Percentiles rank a stretch among this genome's conserved stretches.
Evolutionary conservation across 495 filamentous ascomycete species (phyloP).

Genomic region (Penicillium desertorum): DNA sequence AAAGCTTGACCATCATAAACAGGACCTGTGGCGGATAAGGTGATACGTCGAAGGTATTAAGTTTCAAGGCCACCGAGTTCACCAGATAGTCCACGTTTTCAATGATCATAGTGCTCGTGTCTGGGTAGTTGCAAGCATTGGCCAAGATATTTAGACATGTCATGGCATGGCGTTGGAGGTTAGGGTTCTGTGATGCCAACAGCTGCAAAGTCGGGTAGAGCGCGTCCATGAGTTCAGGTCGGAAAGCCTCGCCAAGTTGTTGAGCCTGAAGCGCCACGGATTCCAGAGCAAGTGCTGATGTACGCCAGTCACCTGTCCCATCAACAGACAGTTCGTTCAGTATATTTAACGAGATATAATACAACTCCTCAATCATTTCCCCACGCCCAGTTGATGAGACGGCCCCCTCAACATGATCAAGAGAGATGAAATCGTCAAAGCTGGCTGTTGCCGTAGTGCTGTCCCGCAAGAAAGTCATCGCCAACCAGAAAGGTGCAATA

Average conservation of each 20-base stretch:
- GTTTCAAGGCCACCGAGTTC: constrained; percentile 82
- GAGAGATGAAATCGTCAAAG: constrained; percentile 64
- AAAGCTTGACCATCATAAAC: constrained; percentile 89
- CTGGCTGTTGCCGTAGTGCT: constrained; percentile 43
- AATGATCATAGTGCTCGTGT: constrained; percentile 75
- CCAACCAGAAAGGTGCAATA: constrained; percentile 79
- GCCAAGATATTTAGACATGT: constrained; percentile 79
- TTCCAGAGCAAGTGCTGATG: constrained; percentile 70
- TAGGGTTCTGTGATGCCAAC: constrained; percentile 68
- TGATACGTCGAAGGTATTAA: constrained; percentile 89
- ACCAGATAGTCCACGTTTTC: constrained; percentile 96
- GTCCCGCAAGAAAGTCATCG: constrained; percentile 65
- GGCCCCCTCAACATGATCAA: constrained; percentile 39
- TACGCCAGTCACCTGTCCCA: constrained; percentile 63
- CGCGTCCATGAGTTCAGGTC: constrained; percentile 83
- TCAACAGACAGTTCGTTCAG: constrained; percentile 53
- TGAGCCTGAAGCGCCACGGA: constrained; percentile 69
- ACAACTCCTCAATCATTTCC: constrained; percentile 72
- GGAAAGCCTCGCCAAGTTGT: constrained; percentile 66
- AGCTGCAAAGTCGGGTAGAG: constrained; percentile 86
- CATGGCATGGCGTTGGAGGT: constrained; percentile 78
- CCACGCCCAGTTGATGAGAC: constrained; percentile 45
- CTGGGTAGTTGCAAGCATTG: constrained; percentile 68
- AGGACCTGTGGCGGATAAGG: constrained; percentile 89
- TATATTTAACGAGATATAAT: constrained; percentile 68